A percentile compares a stretch with the other conserved stretches of the same genome.
Conservation (phyloP, 2,329 filamentous ascomycete species). For the Botryotinia narcissicola region DNA sequence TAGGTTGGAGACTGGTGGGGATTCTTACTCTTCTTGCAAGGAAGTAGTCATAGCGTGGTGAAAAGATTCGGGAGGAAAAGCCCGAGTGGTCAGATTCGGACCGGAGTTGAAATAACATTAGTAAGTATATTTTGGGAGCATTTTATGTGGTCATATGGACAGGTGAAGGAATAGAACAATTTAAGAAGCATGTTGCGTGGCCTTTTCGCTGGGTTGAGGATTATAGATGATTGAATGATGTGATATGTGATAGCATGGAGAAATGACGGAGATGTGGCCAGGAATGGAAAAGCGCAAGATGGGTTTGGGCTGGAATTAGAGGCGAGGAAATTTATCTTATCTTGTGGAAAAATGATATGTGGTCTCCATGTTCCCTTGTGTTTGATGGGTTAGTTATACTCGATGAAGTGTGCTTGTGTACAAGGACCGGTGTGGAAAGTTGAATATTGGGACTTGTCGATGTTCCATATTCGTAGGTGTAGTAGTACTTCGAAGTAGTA, state of each 20-base stretch:
- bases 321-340: constrained; percentile 1
- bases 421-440: background rate
- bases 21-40: constrained; percentile 2
- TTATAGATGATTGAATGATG: constrained; percentile 12
- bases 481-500: background rate
- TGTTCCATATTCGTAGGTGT: background rate
- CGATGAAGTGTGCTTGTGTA: background rate
- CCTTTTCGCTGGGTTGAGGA: background rate
- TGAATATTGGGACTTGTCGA: background rate
- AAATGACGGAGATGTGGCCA: background rate
- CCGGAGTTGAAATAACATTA: constrained; percentile 19
- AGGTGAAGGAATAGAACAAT: constrained; percentile 11
- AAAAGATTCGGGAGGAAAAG: background rate
- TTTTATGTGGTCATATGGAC: constrained; percentile 13
- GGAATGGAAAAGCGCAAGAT: constrained; percentile 2
- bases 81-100: constrained; percentile 13
- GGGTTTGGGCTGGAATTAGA: constrained; percentile 6
- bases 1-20: constrained; percentile 1
- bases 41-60: background rate
- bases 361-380: background rate
- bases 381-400: background rate
- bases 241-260: constrained; percentile 12
- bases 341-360: background rate
- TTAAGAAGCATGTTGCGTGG: background rate
- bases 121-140: constrained; percentile 5